phyloP scores from a whole-genome alignment of 352 stramenopile species.

The Phytophthora pini region DNA sequence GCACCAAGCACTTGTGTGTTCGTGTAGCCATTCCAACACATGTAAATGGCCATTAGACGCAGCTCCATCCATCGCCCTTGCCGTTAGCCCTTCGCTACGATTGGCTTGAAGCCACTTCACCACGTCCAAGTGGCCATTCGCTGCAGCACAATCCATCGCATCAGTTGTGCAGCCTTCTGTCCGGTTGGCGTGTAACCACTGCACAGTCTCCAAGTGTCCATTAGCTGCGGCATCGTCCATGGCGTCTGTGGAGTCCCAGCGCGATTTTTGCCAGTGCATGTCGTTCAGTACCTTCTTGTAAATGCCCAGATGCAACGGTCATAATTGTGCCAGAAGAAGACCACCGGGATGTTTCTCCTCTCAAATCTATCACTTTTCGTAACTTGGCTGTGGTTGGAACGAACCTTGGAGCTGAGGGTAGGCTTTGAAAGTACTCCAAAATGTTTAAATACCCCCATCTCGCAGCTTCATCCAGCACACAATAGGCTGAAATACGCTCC shows the following conservation, averaged over 20 bases:
- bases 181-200: background rate
- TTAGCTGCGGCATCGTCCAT: background rate
- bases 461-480: background rate
- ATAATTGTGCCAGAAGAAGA: too few relatives aligned
- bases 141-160: background rate
- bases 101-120: background rate
- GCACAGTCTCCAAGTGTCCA: background rate
- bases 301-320: too few relatives aligned
- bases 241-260: background rate
- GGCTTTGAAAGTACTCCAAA: background rate
- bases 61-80: background rate
- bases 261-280: too few relatives aligned
- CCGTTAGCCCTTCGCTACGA: background rate
- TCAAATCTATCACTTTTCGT: too few relatives aligned
- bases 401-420: background rate
- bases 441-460: background rate
- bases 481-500: background rate
- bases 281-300: too few relatives aligned
- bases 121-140: background rate
- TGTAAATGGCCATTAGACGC: background rate
- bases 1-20: background rate
- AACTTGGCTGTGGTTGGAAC: too few relatives aligned
- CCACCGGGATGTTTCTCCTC: too few relatives aligned
- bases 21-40: background rate
- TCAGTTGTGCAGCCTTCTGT: background rate